Evolutionary conservation across 2,329 filamentous ascomycete genomes (phyloP).

Genomic region (Aspergillus quadrilineatus): DNA sequence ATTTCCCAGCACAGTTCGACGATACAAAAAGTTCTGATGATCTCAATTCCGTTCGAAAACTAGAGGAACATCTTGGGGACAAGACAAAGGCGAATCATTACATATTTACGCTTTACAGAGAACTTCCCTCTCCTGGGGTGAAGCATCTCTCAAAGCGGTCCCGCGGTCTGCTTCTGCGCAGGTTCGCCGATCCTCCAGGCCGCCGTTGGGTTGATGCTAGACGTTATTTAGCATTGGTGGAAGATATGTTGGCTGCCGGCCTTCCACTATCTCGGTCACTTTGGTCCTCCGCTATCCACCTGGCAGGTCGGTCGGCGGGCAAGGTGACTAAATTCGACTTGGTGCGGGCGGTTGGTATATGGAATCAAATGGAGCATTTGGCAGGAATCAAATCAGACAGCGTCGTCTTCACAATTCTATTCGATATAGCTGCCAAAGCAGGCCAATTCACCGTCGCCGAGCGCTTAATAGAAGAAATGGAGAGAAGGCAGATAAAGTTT

Average conservation of each 20-base stretch:
- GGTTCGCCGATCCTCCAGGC: constrained; percentile 59
- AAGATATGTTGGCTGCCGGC: constrained; percentile 75
- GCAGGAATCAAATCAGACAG: constrained; percentile 65
- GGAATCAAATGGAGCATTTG: constrained; percentile 83
- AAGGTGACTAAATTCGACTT: constrained; percentile 59
- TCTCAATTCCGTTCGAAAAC: constrained; percentile 36
- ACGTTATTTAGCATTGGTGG: constrained; percentile 77
- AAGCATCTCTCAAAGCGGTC: constrained; percentile 50
- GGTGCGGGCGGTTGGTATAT: constrained; percentile 70
- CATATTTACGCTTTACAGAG: constrained; percentile 55
- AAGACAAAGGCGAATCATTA: constrained; percentile 47
- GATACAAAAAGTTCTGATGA: constrained; percentile 33
- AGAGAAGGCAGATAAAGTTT: constrained; percentile 62
- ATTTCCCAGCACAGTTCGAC: constrained; percentile 12
- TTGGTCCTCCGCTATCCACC: constrained; percentile 82
- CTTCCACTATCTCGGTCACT: constrained; percentile 66
- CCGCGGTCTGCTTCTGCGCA: constrained; percentile 65
- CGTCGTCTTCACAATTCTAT: constrained; percentile 92
- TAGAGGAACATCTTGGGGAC: constrained; percentile 46
- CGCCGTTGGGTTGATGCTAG: constrained; percentile 58
- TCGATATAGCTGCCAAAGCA: constrained; percentile 81
- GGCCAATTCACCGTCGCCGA: constrained; percentile 82
- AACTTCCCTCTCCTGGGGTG: constrained; percentile 55
- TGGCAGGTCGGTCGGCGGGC: constrained; percentile 71
- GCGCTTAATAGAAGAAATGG: constrained; percentile 81